Evolutionary conservation across 2,329 filamentous ascomycete genomes (phyloP).

Genomic region (Ampelomyces quisqualis): DNA sequence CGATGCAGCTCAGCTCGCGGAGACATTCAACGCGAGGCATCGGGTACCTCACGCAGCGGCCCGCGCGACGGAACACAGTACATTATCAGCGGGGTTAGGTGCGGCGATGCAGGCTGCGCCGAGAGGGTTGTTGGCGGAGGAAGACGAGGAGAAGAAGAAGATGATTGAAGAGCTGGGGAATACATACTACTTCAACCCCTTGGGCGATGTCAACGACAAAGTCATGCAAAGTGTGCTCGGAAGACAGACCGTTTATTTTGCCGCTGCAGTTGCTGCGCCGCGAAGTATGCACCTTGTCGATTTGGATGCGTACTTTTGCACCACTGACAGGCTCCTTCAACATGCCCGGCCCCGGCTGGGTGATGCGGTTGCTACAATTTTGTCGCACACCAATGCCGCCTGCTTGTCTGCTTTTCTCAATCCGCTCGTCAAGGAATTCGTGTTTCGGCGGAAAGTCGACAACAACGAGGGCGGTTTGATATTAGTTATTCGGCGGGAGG

Average conservation of each 20-base stretch:
- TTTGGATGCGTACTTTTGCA: conserved; percentile 3
- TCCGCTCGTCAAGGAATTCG: conserved; percentile 10
- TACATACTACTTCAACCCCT: conserved; percentile 6
- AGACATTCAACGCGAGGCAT: conserved; percentile 11
- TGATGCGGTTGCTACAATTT: conserved; percentile 17
- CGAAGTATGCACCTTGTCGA: conserved; percentile 14
- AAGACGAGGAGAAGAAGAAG: conserved; percentile 2
- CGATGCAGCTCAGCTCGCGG: conserved; percentile 3
- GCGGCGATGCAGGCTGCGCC: not conserved
- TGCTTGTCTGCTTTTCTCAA: conserved; percentile 19
- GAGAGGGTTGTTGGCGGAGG: not conserved
- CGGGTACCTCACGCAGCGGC: conserved; percentile 3
- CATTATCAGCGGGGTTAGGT: too few species aligned
- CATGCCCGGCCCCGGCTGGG: conserved; percentile 14
- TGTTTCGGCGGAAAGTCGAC: conserved; percentile 14
- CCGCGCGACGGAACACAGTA: too few species aligned
- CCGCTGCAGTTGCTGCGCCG: conserved; percentile 2
- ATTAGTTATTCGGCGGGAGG: conserved; percentile 9
- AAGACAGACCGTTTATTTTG: conserved; percentile 2
- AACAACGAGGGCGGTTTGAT: conserved; percentile 1
- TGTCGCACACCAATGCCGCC: conserved; percentile 11
- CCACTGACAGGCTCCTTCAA: not conserved
- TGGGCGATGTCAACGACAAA: conserved; percentile 9
- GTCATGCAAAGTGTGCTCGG: conserved; percentile 3
- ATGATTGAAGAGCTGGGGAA: conserved; percentile 3